These are phyloP conservation scores for Phytophthora brassicae DNA, from an alignment of 352 stramenopile species.

Conservation along the genomic window DNA sequence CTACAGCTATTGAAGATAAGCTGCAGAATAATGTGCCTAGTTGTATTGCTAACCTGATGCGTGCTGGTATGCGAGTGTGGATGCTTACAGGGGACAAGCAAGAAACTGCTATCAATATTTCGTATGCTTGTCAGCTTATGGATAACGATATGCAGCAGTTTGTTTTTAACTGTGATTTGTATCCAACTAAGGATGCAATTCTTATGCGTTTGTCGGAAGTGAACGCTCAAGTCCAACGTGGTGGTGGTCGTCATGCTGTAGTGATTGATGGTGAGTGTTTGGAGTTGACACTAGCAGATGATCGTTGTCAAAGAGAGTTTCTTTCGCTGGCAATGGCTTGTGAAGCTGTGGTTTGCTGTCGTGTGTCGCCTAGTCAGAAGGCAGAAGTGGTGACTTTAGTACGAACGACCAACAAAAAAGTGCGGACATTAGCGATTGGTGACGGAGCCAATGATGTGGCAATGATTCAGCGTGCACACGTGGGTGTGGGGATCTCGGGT, in stretches of 20 bases:
- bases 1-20: conserved; percentile 94
- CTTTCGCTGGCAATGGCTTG: conserved; percentile 68
- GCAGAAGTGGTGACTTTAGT: conserved; percentile 77
- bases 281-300: conserved; percentile 58
- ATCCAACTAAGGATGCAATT: conserved; percentile 53
- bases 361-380: conserved; percentile 85
- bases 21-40: conserved; percentile 89
- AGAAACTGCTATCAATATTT: conserved; percentile 95
- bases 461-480: conserved; percentile 92
- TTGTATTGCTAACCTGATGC: conserved; percentile 84
- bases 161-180: conserved; percentile 65
- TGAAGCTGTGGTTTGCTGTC: conserved; percentile 79
- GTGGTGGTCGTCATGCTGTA: conserved; percentile 47
- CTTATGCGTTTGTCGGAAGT: conserved; percentile 35
- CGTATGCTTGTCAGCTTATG: conserved; percentile 88
- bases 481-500: conserved; percentile 90
- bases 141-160: conserved; percentile 85
- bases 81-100: conserved; percentile 95
- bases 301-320: conserved; percentile 58
- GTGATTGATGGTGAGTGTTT: conserved; percentile 76
- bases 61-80: conserved; percentile 91
- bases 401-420: conserved; percentile 45
- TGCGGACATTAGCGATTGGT: conserved; percentile 87
- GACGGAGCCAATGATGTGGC: conserved; percentile 95
- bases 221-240: conserved; percentile 30